phyloP scores from a whole-genome alignment of 352 stramenopile species.

The Phytophthora citrophthora region DNA sequence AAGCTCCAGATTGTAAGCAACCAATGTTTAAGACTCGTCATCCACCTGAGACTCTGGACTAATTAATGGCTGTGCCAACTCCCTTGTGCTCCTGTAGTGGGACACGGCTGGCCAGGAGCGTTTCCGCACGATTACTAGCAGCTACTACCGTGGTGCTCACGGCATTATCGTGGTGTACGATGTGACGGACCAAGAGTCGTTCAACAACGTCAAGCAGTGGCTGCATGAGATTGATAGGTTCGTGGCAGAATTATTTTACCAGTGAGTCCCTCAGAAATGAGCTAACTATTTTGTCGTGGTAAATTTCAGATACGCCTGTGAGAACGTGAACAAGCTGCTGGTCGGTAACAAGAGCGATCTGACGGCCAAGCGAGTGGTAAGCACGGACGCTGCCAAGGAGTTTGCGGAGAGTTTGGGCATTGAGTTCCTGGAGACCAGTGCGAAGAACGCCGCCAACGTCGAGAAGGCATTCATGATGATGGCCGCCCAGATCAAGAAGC shows the following conservation, averaged over 20 bases:
- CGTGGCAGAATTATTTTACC: constrained; percentile 5
- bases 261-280: neutral
- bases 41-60: constrained; percentile 1
- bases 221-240: constrained; percentile 93
- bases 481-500: constrained; percentile 92
- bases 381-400: constrained; percentile 93
- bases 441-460: constrained; percentile 90
- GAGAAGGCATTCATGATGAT: constrained; percentile 95
- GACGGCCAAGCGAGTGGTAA: constrained; percentile 93
- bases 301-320: constrained; percentile 92
- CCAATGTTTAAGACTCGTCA: too few species aligned
- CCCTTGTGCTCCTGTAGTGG: constrained; percentile 77
- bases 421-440: constrained; percentile 90
- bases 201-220: constrained; percentile 99
- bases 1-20: constrained; percentile 98
- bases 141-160: constrained; percentile 99
- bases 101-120: constrained; percentile 99
- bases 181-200: constrained; percentile 97
- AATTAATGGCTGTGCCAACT: constrained; percentile 1
- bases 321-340: constrained; percentile 97
- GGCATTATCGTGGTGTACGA: constrained; percentile 99
- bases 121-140: constrained; percentile 99
- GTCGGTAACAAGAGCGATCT: constrained; percentile 99
- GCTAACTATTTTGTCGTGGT: constrained; percentile 5
- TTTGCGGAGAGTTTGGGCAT: constrained; percentile 89